Conservation (phyloP, 1,284 basidiomycete genomes). For the Trichosporon asahii region DNA sequence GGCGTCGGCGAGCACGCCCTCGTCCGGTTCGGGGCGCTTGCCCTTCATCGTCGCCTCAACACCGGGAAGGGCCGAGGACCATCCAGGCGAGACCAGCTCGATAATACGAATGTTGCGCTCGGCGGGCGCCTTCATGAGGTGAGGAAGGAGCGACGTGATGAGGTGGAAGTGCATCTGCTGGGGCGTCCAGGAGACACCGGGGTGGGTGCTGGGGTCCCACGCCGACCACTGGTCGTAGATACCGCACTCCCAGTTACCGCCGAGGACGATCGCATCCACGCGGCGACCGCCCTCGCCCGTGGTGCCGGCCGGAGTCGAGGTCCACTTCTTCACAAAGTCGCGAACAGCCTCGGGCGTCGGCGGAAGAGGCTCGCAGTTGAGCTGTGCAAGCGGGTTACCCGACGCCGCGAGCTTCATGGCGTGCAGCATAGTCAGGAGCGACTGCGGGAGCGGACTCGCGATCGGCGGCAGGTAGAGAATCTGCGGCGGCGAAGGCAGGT, state of each 20-base stretch:
- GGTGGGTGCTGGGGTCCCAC: neutral
- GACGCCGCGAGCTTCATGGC: slow-evolving; percentile 40
- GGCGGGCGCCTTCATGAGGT: slow-evolving; percentile 68
- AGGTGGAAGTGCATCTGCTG: slow-evolving; percentile 61
- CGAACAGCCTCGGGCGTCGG: slow-evolving; percentile 36
- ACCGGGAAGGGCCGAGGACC: slow-evolving; percentile 65
- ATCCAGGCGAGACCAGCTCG: slow-evolving; percentile 76
- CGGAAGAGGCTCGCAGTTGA: slow-evolving; percentile 49
- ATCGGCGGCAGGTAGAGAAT: slow-evolving; percentile 49
- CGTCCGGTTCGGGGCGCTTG: slow-evolving; percentile 14
- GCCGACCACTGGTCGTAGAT: neutral
- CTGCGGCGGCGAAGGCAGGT: slow-evolving; percentile 49
- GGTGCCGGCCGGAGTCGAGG: slow-evolving; percentile 34
- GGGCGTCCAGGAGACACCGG: slow-evolving; percentile 36
- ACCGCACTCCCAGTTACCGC: slow-evolving; percentile 42
- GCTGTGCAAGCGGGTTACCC: slow-evolving; percentile 38
- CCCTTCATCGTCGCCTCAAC: slow-evolving; percentile 40
- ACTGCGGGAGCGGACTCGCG: slow-evolving; percentile 42
- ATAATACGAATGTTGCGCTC: slow-evolving; percentile 81
- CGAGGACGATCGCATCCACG: slow-evolving; percentile 50
- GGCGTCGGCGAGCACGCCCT: slow-evolving; percentile 13
- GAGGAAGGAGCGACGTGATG: slow-evolving; percentile 70
- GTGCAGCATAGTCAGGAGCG: slow-evolving; percentile 47
- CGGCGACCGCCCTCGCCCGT: slow-evolving; percentile 45
- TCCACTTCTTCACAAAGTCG: slow-evolving; percentile 48